Conservation (phyloP, 805 yeast genomes). For the Pichia rugopelliculosa region DNA sequence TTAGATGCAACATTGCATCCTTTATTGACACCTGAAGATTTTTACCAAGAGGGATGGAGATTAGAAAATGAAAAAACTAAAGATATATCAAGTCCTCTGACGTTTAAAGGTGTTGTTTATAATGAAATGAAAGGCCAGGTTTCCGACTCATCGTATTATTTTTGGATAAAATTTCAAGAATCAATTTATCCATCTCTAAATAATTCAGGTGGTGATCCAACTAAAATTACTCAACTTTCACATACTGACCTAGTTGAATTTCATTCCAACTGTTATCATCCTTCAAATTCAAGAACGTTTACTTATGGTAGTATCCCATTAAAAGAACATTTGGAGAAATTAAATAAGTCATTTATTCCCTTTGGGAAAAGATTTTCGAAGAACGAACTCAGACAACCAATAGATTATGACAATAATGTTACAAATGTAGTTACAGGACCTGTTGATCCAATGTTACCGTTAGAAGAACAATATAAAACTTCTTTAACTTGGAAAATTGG, state of each 20-base stretch:
- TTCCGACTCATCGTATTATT: conserved; percentile 79
- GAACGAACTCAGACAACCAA: conserved; percentile 38
- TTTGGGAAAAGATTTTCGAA: conserved; percentile 44
- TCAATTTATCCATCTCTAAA: conserved; percentile 76
- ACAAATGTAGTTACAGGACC: conserved; percentile 57
- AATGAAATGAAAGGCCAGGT: conserved; percentile 98
- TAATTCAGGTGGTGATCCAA: conserved; percentile 94
- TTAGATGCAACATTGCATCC: conserved; percentile 85
- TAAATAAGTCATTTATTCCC: conserved; percentile 41
- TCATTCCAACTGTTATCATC: conserved; percentile 75
- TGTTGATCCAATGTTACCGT: conserved; percentile 65
- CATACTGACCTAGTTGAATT: conserved; percentile 74
- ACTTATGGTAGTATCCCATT: conserved; percentile 81
- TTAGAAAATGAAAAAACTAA: conserved; percentile 61
- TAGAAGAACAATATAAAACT: conserved; percentile 63
- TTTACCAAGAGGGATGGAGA: conserved; percentile 97
- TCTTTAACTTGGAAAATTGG: conserved; percentile 90
- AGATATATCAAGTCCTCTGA: conserved; percentile 53
- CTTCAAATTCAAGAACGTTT: conserved; percentile 79
- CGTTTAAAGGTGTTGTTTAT: conserved; percentile 91
- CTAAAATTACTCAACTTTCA: conserved; percentile 60
- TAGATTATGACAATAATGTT: conserved; percentile 30
- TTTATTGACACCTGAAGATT: conserved; percentile 67
- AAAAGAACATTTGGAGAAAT: conserved; percentile 46
- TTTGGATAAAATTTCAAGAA: conserved; percentile 78